phyloP scores from a whole-genome alignment of 73 alveolate species.

The Paramecium tetraurelia region DNA sequence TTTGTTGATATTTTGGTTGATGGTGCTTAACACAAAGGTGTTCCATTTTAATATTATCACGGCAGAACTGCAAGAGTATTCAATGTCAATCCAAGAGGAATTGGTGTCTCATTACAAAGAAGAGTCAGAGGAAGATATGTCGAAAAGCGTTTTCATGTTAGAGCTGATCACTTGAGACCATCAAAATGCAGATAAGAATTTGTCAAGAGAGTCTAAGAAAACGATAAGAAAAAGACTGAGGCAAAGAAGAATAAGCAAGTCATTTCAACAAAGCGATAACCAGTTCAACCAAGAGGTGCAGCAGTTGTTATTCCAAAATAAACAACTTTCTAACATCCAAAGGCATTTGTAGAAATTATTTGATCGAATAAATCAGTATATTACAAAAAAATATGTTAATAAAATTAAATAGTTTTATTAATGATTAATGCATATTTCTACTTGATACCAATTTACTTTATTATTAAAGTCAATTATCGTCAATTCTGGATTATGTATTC shows the following conservation, averaged over 20 bases:
- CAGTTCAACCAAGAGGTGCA: slow-evolving; percentile 58
- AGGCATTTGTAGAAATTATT: slow-evolving; percentile 56
- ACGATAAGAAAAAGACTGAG: slow-evolving; percentile 76
- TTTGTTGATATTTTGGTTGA: slow-evolving; percentile 90
- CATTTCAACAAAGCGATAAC: slow-evolving; percentile 63
- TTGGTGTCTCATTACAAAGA: slow-evolving; percentile 86
- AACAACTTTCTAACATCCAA: slow-evolving; percentile 60
- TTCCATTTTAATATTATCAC: slow-evolving; percentile 90
- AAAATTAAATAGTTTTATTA: not conserved
- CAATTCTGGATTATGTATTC: not conserved
- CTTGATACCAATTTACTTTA: not conserved
- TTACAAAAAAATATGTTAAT: not conserved
- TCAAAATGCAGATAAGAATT: slow-evolving; percentile 96
- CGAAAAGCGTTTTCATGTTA: slow-evolving; percentile 89
- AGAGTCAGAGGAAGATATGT: slow-evolving; percentile 86
- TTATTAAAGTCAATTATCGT: no score
- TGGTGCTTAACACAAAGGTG: slow-evolving; percentile 91
- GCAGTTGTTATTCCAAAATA: slow-evolving; percentile 30
- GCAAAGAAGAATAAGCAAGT: slow-evolving; percentile 62
- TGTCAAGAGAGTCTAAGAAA: slow-evolving; percentile 91
- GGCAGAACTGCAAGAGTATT: slow-evolving; percentile 93
- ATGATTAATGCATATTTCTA: not conserved
- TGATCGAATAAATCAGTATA: slow-evolving; percentile 48
- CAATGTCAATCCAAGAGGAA: slow-evolving; percentile 81
- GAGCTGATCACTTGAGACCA: slow-evolving; percentile 90